Evolutionary conservation across 306 rosid genomes (phyloP).

Genomic region (Rosa multiflora): DNA sequence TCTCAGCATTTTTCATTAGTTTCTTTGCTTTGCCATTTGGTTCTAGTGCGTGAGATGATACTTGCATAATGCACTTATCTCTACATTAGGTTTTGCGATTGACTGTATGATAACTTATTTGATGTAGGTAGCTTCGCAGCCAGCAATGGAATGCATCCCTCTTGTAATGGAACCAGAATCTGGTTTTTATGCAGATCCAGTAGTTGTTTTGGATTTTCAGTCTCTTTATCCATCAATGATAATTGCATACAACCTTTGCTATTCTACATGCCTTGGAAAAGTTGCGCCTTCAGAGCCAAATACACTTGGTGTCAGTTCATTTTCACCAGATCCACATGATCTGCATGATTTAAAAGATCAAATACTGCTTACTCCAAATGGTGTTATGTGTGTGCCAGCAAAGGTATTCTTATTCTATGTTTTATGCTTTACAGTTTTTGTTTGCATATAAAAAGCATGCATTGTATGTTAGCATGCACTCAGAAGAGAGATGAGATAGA

Average conservation of each 20-base stretch:
- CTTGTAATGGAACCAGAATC: slow-evolving; percentile 99
- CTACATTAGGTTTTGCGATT: not conserved
- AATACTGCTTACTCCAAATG: slow-evolving; percentile 83
- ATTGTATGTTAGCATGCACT: not conserved
- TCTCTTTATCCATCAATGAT: slow-evolving; percentile 98
- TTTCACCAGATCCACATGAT: slow-evolving; percentile 62
- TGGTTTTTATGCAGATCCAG: slow-evolving; percentile 94
- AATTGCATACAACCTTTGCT: slow-evolving; percentile 94
- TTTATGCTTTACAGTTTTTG: slow-evolving; percentile 1
- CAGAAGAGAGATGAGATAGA: slow-evolving; percentile 11
- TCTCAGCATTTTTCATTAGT: not conserved
- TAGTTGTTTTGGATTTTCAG: slow-evolving; percentile 89
- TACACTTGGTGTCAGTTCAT: slow-evolving; percentile 79
- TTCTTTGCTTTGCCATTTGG: not conserved
- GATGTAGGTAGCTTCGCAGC: slow-evolving; percentile 92
- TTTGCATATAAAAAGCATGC: not conserved
- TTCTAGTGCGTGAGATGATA: not conserved
- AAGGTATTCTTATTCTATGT: slow-evolving; percentile 49
- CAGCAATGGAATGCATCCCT: slow-evolving; percentile 97
- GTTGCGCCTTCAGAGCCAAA: slow-evolving; percentile 59
- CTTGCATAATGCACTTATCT: slow-evolving; percentile 3
- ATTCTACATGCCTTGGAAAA: slow-evolving; percentile 92
- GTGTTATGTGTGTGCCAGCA: slow-evolving; percentile 85
- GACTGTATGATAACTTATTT: slow-evolving; percentile 9
- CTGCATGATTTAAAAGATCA: slow-evolving; percentile 62